Base-by-base conservation (phyloP, 352 stramenopile species). In the Phytophthora citrophthora region DNA sequence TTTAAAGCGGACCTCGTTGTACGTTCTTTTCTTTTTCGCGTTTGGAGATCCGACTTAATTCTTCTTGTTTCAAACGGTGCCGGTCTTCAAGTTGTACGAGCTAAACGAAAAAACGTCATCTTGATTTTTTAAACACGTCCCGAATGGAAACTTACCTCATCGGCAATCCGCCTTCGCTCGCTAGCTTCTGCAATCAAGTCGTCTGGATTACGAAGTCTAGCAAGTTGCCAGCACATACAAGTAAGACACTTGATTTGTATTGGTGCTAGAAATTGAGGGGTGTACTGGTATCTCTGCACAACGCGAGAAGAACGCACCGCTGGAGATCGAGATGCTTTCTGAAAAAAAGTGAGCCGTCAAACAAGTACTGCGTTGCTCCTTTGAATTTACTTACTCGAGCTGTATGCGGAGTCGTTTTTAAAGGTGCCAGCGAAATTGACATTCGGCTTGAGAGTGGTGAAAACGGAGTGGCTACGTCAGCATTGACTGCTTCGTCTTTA, bases 181-280 rank as follows among this genome's bases (percentile, higher is more conserved):
- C 41, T 61, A 18, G 73, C 70, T 39, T 77, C 67, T 29, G 62
- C 43, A 9, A 85, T 77, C 5, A 73, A 27, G n/a, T 69, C 47
- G 16, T 72, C 45, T 24, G 70, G 54, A 36, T 55, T 51, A 13
- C 70, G 56, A 15, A 83, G 46, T 18, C 75, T 83, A 52, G 10
- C 43, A 23, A 32, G 4, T 34, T 34, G 9, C 9, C 29, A 34
- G 9, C 29, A 34, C 29, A 34, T 12, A 34, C 29, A 34, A 32
- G 29, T 34, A 34, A 34, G 8, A 34, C 2, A 34, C 9, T 34
- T 34, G 9, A 34, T 13, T 3, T 34, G 29, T 13, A 8, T 2
- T 34, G 29, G 29, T 11, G 12, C 12, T 34, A 34, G 29, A 12
- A 13, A 4, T 34, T 1, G 29, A 13, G 12, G 8, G 8, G 10